Evolutionary conservation across 306 rosid species (phyloP), one percentile per base, ranked within the genome.

Genomic region (Sechiopsis laciniata): DNA sequence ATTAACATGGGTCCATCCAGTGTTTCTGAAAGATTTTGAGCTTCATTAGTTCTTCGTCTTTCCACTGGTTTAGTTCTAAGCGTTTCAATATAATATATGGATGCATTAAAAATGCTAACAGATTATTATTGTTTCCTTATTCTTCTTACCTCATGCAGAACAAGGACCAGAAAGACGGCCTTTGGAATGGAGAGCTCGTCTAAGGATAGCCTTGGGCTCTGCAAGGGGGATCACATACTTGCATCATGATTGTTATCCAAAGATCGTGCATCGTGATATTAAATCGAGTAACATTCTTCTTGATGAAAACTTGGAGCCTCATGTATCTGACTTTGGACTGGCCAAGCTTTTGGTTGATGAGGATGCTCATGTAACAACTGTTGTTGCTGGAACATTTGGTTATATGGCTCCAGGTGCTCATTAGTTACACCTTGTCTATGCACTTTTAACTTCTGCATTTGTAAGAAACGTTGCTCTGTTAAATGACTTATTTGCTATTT

Each of bases 331-430:
- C 83, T 89, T 95, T 80, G 99, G 99, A 62, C 95, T 95, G 8
- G 95, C 96, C 64, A 91, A 91, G 83, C 96, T 95, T 76, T 85
- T 91, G 86, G 95, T 89, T 61, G 97, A 95, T 26, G 97, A 89
- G 72, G 93, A 91, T 72, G 85, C 97, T 24, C 97, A 95, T 81
- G 91, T 95, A 74, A 95, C 99, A 0, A 95, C 99, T 3, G 99
- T 95, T 65, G 99, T 95, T 57, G 99, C 99, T 72, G 99, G 99
- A 68, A 91, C 99, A 42, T 95, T 95, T 78, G 99, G 97, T 69
- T 95, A 91, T 76, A 80, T 95, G 76, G 99, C 99, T 60, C 99
- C 99, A 80, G 97, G 99, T 95, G 37, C 52, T 24, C 35, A 63
- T 75, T 26, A 16, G 17, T 62, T 13, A 14, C 11, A 13, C 67